These are phyloP conservation scores for Sporothrix luriei DNA, from an alignment of 2,329 filamentous ascomycete species.

Conservation along the genomic window DNA sequence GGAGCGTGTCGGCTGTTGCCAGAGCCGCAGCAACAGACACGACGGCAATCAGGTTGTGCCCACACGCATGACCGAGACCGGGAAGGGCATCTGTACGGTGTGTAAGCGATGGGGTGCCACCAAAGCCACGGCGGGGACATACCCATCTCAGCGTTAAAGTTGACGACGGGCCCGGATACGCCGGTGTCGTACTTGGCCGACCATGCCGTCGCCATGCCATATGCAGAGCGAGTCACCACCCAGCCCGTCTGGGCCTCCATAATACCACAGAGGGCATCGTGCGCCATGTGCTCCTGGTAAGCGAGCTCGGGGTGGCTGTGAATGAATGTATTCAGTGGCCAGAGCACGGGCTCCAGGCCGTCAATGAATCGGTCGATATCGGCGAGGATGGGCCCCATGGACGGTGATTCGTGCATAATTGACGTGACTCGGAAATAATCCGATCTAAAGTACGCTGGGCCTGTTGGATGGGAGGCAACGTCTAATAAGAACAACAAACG, in stretches of 20 bases:
- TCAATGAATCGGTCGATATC: not conserved
- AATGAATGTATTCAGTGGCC: constrained; percentile 14
- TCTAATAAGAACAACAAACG: not conserved
- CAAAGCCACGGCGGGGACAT: not conserved
- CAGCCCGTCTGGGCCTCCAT: not conserved
- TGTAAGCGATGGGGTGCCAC: not conserved
- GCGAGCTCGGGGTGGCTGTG: constrained; percentile 24
- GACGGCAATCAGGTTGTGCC: constrained; percentile 24
- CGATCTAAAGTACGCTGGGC: not conserved
- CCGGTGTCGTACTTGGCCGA: not conserved
- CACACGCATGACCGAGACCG: constrained; percentile 10
- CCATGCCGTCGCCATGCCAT: constrained; percentile 6
- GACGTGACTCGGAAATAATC: not conserved
- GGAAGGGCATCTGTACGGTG: constrained; percentile 3
- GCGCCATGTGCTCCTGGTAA: constrained; percentile 19
- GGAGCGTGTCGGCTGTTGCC: not conserved
- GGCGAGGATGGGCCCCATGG: not conserved
- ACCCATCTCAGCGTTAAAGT: constrained; percentile 10
- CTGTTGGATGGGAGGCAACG: not conserved
- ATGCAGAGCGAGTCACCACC: not conserved
- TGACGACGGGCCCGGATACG: not conserved
- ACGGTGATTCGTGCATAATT: too few species aligned
- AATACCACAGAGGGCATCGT: not conserved
- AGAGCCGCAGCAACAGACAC: constrained; percentile 14
- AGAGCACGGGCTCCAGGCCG: not conserved